These are phyloP conservation scores for Colletotrichum costaricense DNA, from an alignment of 2,329 filamentous ascomycete species.

Conservation along the genomic window DNA sequence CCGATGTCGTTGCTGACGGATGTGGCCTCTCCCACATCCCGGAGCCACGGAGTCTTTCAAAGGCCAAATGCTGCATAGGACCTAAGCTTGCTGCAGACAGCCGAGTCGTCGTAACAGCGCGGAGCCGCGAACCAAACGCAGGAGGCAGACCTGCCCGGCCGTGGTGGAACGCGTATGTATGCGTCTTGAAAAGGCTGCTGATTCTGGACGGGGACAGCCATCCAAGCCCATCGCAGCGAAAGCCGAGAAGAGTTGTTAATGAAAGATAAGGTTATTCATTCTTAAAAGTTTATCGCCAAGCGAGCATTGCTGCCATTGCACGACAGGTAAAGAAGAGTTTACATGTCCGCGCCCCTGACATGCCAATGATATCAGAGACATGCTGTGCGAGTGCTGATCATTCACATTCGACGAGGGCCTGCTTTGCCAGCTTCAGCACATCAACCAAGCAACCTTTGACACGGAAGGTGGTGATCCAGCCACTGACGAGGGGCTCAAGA, in stretches of 20 bases:
- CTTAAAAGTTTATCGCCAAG: not conserved
- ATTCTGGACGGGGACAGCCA: not conserved
- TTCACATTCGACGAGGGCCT: not conserved
- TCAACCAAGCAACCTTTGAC: not conserved
- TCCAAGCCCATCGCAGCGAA: too few species aligned
- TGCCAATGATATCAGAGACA: not conserved
- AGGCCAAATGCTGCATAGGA: too few species aligned
- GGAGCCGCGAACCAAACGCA: not conserved
- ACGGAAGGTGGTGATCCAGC: not conserved
- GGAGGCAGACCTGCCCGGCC: not conserved
- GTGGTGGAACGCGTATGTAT: not conserved
- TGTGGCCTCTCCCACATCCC: too few species aligned
- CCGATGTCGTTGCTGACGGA: too few species aligned
- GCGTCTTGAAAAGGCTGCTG: too few species aligned
- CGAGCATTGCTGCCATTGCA: not conserved
- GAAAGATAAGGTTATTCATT: not conserved
- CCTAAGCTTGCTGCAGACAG: not conserved
- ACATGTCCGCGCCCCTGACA: slow-evolving; percentile 1
- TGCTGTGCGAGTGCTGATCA: not conserved
- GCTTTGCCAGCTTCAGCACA: not conserved
- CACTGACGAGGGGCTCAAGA: not conserved
- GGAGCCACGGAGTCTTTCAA: too few species aligned
- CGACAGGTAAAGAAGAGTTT: not conserved
- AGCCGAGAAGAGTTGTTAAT: not conserved
- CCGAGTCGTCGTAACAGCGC: not conserved